phyloP scores from a whole-genome alignment of 345 rosid species.

The Punica granatum region DNA sequence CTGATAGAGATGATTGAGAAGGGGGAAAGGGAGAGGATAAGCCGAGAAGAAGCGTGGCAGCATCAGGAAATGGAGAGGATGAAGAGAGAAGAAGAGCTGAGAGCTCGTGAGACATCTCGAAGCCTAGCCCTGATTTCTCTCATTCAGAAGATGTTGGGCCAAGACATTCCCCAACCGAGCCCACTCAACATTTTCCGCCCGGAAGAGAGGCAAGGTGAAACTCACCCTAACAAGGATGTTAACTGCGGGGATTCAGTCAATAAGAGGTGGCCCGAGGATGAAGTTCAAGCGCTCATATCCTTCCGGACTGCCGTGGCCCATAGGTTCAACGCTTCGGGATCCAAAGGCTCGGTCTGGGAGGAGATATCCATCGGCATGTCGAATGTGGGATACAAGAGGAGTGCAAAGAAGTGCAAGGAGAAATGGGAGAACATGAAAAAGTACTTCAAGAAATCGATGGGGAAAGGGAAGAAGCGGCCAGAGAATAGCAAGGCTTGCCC shows the following conservation, averaged over 20 bases:
- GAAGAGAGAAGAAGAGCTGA: slow-evolving; percentile 44
- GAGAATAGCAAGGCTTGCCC: slow-evolving; percentile 40
- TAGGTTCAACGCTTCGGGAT: slow-evolving; percentile 23
- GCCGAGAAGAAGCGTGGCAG: slow-evolving; percentile 79
- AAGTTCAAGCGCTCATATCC: slow-evolving; percentile 60
- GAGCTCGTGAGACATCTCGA: slow-evolving; percentile 47
- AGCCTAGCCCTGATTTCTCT: slow-evolving; percentile 54
- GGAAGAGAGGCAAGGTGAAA: slow-evolving; percentile 9
- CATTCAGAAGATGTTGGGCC: slow-evolving; percentile 41
- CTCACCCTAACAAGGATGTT: not conserved
- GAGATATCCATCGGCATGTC: slow-evolving; percentile 52
- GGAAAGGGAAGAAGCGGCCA: slow-evolving; percentile 31
- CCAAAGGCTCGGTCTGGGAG: slow-evolving; percentile 51
- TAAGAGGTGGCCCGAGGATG: slow-evolving; percentile 69
- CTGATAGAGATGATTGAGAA: slow-evolving; percentile 59
- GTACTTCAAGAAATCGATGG: slow-evolving; percentile 48
- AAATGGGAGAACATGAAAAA: slow-evolving; percentile 86
- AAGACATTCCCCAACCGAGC: slow-evolving; percentile 22
- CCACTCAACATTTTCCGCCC: slow-evolving; percentile 8
- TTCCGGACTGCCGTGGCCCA: slow-evolving; percentile 41
- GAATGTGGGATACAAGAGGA: slow-evolving; percentile 47
- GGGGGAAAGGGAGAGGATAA: slow-evolving; percentile 54
- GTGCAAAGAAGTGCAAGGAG: slow-evolving; percentile 68
- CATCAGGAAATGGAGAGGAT: slow-evolving; percentile 53
- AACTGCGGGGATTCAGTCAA: slow-evolving; percentile 18